Evolutionary conservation across 2,329 filamentous ascomycete species (phyloP).

Genomic region (Nemania sp.): DNA sequence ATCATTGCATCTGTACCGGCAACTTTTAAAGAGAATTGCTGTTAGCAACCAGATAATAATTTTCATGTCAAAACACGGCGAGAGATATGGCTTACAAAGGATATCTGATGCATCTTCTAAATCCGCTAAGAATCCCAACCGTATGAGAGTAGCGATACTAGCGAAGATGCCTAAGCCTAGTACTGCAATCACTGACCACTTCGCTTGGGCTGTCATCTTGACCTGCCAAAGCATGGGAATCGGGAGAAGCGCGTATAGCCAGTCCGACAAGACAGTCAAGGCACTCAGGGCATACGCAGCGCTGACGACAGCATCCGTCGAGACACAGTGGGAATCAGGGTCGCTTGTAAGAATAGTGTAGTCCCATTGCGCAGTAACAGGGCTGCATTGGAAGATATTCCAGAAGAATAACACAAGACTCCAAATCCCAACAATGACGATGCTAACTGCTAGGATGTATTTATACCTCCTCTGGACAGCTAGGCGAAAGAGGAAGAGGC

Average conservation of each 20-base stretch:
- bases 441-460: conserved; percentile 60
- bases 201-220: conserved; percentile 65
- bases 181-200: conserved; percentile 63
- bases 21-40: conserved; percentile 49
- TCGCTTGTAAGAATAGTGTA: conserved; percentile 56
- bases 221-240: conserved; percentile 67
- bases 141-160: conserved; percentile 65
- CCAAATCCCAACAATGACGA: conserved; percentile 61
- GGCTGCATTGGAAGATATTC: conserved; percentile 61
- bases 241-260: conserved; percentile 65
- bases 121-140: conserved; percentile 61
- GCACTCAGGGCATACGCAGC: conserved; percentile 65
- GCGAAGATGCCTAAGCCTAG: conserved; percentile 66
- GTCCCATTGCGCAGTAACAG: conserved; percentile 65
- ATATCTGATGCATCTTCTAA: conserved; percentile 60
- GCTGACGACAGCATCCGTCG: conserved; percentile 57
- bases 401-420: conserved; percentile 63
- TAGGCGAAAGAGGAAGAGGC: conserved; percentile 63
- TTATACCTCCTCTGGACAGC: conserved; percentile 61
- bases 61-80: not conserved
- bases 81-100: conserved; percentile 57
- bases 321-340: conserved; percentile 57
- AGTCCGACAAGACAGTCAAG: conserved; percentile 66
- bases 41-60: conserved; percentile 23
- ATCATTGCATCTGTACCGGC: conserved; percentile 65